Evolutionary conservation across 2,329 filamentous ascomycete genomes (phyloP).

Genomic region (Bretziella fagacearum): DNA sequence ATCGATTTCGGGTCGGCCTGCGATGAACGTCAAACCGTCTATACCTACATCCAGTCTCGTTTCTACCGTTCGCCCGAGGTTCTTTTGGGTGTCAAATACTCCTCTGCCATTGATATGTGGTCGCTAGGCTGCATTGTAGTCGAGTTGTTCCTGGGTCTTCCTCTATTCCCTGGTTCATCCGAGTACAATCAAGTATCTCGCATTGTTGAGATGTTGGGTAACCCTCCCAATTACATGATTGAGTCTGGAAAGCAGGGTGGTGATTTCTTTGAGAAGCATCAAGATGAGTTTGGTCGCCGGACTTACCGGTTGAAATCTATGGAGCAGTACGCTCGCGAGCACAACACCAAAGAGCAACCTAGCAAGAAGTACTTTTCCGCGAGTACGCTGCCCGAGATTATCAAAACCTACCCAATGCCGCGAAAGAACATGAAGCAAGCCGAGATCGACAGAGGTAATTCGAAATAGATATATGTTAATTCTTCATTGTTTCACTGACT

Average conservation of each 20-base stretch:
- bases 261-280: conserved; percentile 80
- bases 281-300: conserved; percentile 81
- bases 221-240: conserved; percentile 96
- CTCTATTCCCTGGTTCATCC: conserved; percentile 88
- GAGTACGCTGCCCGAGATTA: conserved; percentile 86
- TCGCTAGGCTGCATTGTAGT: conserved; percentile 96
- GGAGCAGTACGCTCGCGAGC: conserved; percentile 93
- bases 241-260: conserved; percentile 97
- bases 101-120: conserved; percentile 99
- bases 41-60: conserved; percentile 96
- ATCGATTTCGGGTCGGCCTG: conserved; percentile 98
- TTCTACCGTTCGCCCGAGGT: conserved; percentile 98
- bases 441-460: conserved; percentile 88
- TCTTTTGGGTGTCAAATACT: conserved; percentile 86
- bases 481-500: neutral
- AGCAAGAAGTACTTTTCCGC: conserved; percentile 99
- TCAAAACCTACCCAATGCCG: conserved; percentile 95
- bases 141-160: conserved; percentile 79
- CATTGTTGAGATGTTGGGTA: conserved; percentile 94
- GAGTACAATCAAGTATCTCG: conserved; percentile 97
- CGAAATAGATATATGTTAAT: too few species aligned
- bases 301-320: conserved; percentile 89
- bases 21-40: conserved; percentile 94
- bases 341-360: conserved; percentile 91
- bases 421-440: conserved; percentile 98